Base-by-base conservation (phyloP, 2,329 filamentous ascomycete species). In the Colletotrichum acutatum region DNA sequence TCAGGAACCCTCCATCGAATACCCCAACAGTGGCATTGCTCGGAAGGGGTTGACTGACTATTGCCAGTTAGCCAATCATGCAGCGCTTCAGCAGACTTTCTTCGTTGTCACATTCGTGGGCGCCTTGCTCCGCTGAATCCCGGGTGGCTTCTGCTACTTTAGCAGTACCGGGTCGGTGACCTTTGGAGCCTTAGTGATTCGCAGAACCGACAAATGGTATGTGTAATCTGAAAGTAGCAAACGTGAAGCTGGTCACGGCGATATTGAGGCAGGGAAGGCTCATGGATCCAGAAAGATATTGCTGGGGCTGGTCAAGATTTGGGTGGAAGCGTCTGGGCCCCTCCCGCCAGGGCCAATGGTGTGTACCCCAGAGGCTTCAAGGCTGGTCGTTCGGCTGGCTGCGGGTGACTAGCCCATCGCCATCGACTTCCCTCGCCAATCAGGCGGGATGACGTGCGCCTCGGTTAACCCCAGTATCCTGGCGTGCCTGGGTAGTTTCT, bases 391-490 rank as follows among this genome's bases (percentile, higher is more conserved):
- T 72, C 62, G 63, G 71, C 68, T 67, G 68, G 71, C 62, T 71
- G 67, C 56, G 66, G 62, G 70, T 70, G 66, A 70, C 66, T 70
- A 68, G 71, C 67, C 56, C 62, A 46, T 72, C 68, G 56, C 66
- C 57, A 56, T 69, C 66, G 62, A 72, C 71, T 22, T 46, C 52
- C 63, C 63, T 69, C 61, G 71, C 68, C 34, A 72, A 72, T 46
- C 70, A 49, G 54, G 68, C 68, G 68, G 68, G 62, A 74, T 74
- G 71, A 74, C 71, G 71, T 74, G 71, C 71, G 32, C 68, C 49
- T 71, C 58, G 71, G 63, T 49, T 72, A 72, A 74, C 71, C 71
- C 71, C 59, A 59, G 71, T 37, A 74, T 72, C 71, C 71, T 68
- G 32, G 32, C 32, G 32, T 34, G 32, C 32, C 11, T 34, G 32